A percentile compares a stretch with the other conserved stretches of the same genome.
These are phyloP conservation scores for Funneliformis caledonium DNA, from an alignment of 371 early-diverging fungal species.

Conservation along the genomic window DNA sequence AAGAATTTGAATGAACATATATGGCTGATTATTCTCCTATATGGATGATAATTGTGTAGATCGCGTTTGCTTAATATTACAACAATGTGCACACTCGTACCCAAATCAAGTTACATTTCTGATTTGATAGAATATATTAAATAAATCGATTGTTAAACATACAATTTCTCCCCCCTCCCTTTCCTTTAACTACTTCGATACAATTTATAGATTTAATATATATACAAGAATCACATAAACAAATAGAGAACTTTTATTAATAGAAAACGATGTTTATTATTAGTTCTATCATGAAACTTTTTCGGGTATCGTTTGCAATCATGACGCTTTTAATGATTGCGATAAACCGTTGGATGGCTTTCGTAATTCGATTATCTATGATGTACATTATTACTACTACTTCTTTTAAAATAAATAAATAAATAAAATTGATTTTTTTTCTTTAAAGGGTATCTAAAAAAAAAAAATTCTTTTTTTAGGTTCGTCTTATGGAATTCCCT, in stretches of 20 bases:
- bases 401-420: neutral
- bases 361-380: conserved; percentile 22
- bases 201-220: neutral
- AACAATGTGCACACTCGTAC: too few species aligned
- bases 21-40: too few species aligned
- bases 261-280: neutral
- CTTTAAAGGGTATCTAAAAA: neutral
- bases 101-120: too few species aligned
- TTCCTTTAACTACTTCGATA: neutral
- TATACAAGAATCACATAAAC: neutral
- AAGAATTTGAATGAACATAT: too few species aligned
- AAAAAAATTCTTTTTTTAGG: conserved; percentile 4
- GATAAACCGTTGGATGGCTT: conserved; percentile 38
- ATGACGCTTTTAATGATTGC: neutral
- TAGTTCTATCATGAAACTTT: neutral
- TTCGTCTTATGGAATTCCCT: conserved; percentile 39
- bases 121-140: too few species aligned
- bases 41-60: too few species aligned
- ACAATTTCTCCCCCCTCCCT: too few species aligned
- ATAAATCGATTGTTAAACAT: too few species aligned
- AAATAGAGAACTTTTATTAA: neutral
- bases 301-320: conserved; percentile 7
- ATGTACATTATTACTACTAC: conserved; percentile 19
- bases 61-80: too few species aligned
- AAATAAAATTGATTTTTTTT: neutral